A percentile compares a stretch with the other conserved stretches of the same genome.
Evolutionary conservation across 345 rosid genomes (phyloP).

Genomic region (Citrus medica): DNA sequence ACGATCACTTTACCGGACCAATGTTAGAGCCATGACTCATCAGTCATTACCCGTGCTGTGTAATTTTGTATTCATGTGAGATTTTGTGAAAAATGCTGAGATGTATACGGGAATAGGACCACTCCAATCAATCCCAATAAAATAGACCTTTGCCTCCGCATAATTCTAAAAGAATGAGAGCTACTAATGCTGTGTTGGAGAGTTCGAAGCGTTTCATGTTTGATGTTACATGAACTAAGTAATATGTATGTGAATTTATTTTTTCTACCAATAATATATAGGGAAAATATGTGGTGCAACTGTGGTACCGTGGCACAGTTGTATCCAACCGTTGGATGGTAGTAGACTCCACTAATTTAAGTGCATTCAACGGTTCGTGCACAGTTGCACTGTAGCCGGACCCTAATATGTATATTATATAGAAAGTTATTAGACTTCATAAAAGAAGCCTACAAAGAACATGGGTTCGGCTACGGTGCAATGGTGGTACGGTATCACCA

Average conservation of each 20-base stretch:
- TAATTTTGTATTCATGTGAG: too few species aligned
- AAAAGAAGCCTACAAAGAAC: fast-evolving
- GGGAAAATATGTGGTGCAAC: fast-evolving
- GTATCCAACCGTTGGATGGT: fast-evolving
- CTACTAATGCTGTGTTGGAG: neutral
- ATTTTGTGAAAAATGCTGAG: neutral
- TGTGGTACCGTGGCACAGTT: too few species aligned
- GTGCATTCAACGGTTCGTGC: fast-evolving
- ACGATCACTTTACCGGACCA: neutral
- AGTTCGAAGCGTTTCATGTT: neutral
- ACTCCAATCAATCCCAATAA: neutral
- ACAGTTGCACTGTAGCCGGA: too few species aligned
- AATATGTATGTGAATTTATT: too few species aligned
- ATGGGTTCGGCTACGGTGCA: fast-evolving
- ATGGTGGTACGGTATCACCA: fast-evolving
- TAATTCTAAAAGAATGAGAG: neutral
- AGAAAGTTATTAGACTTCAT: too few species aligned
- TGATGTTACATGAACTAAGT: neutral
- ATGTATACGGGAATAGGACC: neutral
- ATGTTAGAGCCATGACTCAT: neutral
- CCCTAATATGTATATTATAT: too few species aligned
- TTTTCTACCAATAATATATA: too few species aligned
- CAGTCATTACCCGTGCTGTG: neutral
- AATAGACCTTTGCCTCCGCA: neutral
- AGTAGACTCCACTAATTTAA: fast-evolving